Evolutionary conservation across 441 rosid genomes (phyloP).

Genomic region (Pelargonium citronellum): DNA sequence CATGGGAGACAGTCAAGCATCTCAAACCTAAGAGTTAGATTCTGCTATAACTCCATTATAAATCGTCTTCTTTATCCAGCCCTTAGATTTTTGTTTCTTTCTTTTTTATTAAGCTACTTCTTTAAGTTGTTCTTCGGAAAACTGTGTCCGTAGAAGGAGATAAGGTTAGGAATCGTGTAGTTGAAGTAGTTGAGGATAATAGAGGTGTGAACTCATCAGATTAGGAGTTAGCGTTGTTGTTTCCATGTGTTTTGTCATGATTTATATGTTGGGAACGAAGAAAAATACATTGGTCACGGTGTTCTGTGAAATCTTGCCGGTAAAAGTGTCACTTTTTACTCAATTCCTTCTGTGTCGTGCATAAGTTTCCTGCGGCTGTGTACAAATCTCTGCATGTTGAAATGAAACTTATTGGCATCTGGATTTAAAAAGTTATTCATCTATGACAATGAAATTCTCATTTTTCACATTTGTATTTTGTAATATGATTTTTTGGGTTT

Average conservation of each 20-base stretch:
- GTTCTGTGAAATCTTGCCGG: no score
- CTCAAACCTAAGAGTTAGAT: constrained; percentile 10
- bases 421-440: no score
- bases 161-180: constrained; percentile 3
- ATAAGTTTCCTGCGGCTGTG: no score
- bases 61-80: not conserved
- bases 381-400: no score
- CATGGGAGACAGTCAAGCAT: constrained; percentile 16
- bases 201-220: not conserved
- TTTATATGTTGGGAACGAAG: not conserved
- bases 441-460: no score
- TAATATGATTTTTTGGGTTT: no score
- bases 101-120: not conserved
- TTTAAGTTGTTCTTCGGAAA: not conserved
- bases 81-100: not conserved
- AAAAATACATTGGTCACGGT: no score
- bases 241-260: not conserved
- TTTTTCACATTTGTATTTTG: no score
- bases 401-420: no score
- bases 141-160: not conserved
- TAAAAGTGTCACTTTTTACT: no score
- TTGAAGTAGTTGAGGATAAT: constrained; percentile 4
- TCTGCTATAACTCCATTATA: not conserved
- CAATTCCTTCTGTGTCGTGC: no score
- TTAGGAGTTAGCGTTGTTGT: not conserved